phyloP scores from a whole-genome alignment of 2,329 filamentous ascomycete genomes.

The Scedosporium boydii region DNA sequence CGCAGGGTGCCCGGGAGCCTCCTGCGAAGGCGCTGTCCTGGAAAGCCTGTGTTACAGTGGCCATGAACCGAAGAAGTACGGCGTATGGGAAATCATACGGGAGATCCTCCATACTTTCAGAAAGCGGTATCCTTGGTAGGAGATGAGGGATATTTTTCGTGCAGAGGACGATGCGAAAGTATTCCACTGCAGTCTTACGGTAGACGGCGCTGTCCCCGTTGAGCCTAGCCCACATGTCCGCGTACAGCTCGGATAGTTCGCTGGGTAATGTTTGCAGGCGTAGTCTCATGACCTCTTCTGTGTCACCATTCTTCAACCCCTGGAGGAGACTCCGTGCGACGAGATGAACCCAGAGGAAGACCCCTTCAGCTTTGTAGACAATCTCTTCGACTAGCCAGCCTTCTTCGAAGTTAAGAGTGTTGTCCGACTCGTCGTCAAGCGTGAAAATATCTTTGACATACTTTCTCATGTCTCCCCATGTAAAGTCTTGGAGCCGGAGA shows the following conservation, averaged over 20 bases:
- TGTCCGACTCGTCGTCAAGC: neutral
- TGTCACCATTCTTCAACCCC: neutral
- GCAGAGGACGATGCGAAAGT: neutral
- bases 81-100: no score
- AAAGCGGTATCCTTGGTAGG: no score
- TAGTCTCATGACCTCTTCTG: neutral
- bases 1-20: no score
- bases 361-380: slow-evolving; percentile 5
- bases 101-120: no score
- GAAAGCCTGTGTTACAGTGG: neutral
- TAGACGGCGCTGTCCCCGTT: neutral
- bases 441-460: neutral
- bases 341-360: slow-evolving; percentile 8
- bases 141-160: neutral
- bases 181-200: neutral
- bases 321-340: neutral
- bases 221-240: neutral
- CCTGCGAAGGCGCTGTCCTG: neutral
- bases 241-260: neutral
- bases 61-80: neutral
- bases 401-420: neutral
- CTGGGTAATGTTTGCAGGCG: neutral
- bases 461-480: neutral
- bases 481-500: slow-evolving; percentile 3
- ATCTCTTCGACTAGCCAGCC: neutral